phyloP scores from a whole-genome alignment of 2,329 filamentous ascomycete species.

The Ophiostoma novo-ulmi region DNA sequence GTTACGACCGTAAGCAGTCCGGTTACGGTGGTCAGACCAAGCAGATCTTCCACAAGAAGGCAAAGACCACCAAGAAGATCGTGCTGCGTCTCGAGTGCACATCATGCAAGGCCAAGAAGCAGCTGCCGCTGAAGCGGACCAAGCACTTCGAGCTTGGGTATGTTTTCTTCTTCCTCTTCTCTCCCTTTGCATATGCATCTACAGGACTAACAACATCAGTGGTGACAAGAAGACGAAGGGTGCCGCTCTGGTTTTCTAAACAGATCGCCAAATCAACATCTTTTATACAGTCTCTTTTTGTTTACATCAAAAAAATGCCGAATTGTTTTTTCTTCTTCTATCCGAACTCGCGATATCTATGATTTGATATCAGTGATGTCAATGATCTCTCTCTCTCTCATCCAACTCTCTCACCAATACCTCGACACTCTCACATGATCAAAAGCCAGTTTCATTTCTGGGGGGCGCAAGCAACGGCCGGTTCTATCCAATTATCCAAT shows the following conservation, averaged over 20 bases:
- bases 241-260: constrained; percentile 98
- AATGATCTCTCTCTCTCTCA: constrained; percentile 13
- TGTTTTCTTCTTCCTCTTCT: constrained; percentile 38
- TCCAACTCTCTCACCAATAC: constrained; percentile 4
- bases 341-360: constrained; percentile 12
- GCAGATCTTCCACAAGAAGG: constrained; percentile 99
- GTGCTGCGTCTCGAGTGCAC: constrained; percentile 98
- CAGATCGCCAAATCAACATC: constrained; percentile 34
- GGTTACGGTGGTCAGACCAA: constrained; percentile 99
- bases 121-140: constrained; percentile 98
- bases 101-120: constrained; percentile 94
- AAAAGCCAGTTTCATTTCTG: constrained; percentile 13
- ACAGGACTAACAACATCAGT: constrained; percentile 45
- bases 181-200: background rate
- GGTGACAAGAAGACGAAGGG: constrained; percentile 99
- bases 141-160: constrained; percentile 99
- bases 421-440: constrained; percentile 12
- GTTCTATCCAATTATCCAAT: constrained; percentile 2
- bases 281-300: constrained; percentile 17
- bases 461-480: constrained; percentile 16
- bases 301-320: constrained; percentile 18
- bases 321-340: constrained; percentile 18
- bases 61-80: constrained; percentile 99
- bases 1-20: constrained; percentile 86
- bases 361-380: constrained; percentile 8